Evolutionary conservation across 768 basidiomycete species (phyloP), one percentile per base, ranked within the genome.

Genomic region (Candolleomyces efflorescens): DNA sequence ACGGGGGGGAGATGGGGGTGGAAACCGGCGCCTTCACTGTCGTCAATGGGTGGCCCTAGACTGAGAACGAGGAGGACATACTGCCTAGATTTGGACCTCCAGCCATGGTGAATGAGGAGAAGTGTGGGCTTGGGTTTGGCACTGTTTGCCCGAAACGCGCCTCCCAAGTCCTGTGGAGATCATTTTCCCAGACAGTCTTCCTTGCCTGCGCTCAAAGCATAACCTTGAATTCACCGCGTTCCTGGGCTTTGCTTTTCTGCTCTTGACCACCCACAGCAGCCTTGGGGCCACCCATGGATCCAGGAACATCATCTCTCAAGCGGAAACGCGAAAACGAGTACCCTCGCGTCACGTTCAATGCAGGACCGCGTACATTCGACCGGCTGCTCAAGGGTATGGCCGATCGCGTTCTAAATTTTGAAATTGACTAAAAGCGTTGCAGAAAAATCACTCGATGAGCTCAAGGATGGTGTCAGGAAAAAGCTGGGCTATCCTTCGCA

Each of bases 1-100:
- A 84, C 78, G 12, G 88, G 84, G 9, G 93, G 91, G 26, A 94
- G 79, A 69, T 94, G 94, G 39, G 94, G 94, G 71, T 93, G 81
- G 67, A 96, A 96, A 63, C 93, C 94, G 73, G 86, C 73, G 64
- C 78, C 86, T 86, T 56, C 18, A 65, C 11, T 32, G 23, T n/a
- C 2, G 44, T 43, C 15, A 43, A 6, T 41, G 6, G 38, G 36
- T 23, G 38, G 43, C 11, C 7, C 20, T 41, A 24, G 17, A 12
- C 27, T 17, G 41, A 39, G 36, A 55, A 46, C 47, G 41, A 3
- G 45, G 45, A 36, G 49, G 54, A 49, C 41, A 54, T 47, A 51
- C 39, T 59, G 62, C 66, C 58, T 64, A 75, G 73, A 69, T 67
- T 72, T 47, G 47, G 69, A 63, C 69, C 70, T 67, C 76, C 77